phyloP scores from a whole-genome alignment of 1,284 basidiomycete genomes.

The Phenoliferia sp. region DNA sequence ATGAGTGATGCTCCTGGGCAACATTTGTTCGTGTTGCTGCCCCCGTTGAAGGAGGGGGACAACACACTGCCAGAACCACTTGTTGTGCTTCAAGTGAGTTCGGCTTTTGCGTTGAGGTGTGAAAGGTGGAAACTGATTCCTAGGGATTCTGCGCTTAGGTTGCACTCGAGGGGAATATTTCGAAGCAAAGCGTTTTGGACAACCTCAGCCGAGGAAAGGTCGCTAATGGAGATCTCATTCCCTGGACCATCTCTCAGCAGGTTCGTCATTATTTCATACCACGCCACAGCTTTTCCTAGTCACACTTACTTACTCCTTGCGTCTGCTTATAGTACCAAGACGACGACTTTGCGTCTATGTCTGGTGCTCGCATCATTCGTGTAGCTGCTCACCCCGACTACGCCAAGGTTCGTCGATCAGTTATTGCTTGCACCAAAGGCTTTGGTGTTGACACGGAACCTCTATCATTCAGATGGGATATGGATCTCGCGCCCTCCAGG shows the following conservation, averaged over 20 bases:
- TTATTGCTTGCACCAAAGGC: background rate
- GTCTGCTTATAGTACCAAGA: constrained; percentile 78
- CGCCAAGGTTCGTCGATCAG: constrained; percentile 58
- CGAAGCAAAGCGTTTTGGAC: constrained; percentile 78
- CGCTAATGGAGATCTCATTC: constrained; percentile 94
- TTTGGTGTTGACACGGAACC: background rate
- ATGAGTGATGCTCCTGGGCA: constrained; percentile 96
- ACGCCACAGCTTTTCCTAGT: background rate
- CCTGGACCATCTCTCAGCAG: constrained; percentile 92
- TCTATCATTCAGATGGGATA: constrained; percentile 79
- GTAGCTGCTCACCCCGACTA: constrained; percentile 98
- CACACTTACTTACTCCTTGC: background rate
- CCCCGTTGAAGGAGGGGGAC: constrained; percentile 82
- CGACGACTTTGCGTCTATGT: constrained; percentile 83
- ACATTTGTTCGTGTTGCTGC: constrained; percentile 90
- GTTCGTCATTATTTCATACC: constrained; percentile 31
- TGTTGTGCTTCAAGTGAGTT: constrained; percentile 70
- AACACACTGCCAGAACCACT: constrained; percentile 84
- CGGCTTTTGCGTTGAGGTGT: background rate
- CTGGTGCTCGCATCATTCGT: constrained; percentile 85
- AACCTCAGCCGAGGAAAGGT: constrained; percentile 71
- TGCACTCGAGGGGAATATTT: constrained; percentile 91
- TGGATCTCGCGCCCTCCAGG: constrained; percentile 83
- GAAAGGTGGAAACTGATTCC: background rate
- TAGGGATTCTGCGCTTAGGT: constrained; percentile 47